Evolutionary conservation across 108 stramenopile genomes (phyloP).

Genomic region (Cyclotella cryptica): DNA sequence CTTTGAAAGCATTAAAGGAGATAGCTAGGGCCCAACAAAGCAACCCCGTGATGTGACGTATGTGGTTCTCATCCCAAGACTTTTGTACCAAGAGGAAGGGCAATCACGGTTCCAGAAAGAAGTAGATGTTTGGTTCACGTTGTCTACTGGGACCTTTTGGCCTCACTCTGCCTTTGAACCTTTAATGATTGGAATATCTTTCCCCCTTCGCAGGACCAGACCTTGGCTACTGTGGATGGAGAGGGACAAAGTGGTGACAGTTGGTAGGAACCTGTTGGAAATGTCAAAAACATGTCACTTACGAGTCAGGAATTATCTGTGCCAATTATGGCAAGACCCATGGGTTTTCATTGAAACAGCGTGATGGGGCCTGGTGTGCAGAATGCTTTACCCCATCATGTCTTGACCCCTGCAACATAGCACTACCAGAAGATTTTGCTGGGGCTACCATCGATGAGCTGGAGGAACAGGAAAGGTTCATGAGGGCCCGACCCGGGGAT

Average conservation of each 20-base stretch:
- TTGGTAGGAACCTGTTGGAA: neutral
- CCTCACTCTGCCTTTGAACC: slow-evolving; percentile 19
- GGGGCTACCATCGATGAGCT: neutral
- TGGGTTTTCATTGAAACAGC: neutral
- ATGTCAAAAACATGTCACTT: slow-evolving; percentile 3
- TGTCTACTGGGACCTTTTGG: neutral
- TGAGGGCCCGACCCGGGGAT: slow-evolving; percentile 11
- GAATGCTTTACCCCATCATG: slow-evolving; percentile 3
- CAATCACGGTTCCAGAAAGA: neutral
- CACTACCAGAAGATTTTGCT: slow-evolving; percentile 6
- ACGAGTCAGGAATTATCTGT: neutral
- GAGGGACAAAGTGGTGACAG: neutral
- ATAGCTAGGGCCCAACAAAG: neutral
- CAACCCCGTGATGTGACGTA: neutral
- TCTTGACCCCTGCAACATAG: neutral
- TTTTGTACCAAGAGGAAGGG: slow-evolving; percentile 17
- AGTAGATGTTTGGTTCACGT: slow-evolving; percentile 12
- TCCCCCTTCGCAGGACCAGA: neutral
- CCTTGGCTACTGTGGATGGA: neutral
- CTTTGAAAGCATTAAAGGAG: slow-evolving; percentile 1
- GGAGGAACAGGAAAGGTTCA: slow-evolving; percentile 6
- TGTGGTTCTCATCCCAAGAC: slow-evolving; percentile 2
- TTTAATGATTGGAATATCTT: neutral
- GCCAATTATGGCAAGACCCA: slow-evolving; percentile 17
- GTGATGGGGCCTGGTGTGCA: slow-evolving; percentile 18